These are phyloP conservation scores for Pyronema omphalodes DNA, from an alignment of 495 filamentous ascomycete species.

Conservation along the genomic window DNA sequence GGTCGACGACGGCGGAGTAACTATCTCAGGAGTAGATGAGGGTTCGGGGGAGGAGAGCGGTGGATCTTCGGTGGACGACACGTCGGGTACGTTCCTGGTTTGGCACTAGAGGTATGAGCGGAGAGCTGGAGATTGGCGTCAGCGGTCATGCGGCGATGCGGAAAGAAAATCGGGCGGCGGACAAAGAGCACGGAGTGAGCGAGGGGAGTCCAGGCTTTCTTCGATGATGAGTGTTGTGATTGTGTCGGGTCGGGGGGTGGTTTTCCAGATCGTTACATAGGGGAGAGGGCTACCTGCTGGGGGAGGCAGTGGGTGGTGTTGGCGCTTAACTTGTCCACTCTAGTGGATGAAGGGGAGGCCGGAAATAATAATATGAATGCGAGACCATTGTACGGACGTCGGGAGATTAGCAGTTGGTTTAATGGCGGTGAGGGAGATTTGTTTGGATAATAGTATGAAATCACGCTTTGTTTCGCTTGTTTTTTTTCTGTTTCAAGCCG, in stretches of 20 bases:
- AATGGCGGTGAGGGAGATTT: too few relatives aligned
- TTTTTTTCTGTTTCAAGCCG: too few relatives aligned
- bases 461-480: too few relatives aligned
- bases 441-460: too few relatives aligned
- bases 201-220: neutral
- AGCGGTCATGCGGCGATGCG: neutral
- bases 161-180: neutral
- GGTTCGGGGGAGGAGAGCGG: conserved; percentile 2
- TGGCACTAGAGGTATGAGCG: neutral
- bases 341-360: neutral
- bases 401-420: too few relatives aligned
- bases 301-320: neutral
- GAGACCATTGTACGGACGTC: too few relatives aligned
- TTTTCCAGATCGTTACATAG: neutral
- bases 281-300: neutral
- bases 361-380: too few relatives aligned
- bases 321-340: neutral
- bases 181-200: neutral
- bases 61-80: conserved; percentile 13
- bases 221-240: neutral
- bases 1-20: neutral
- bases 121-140: neutral
- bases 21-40: neutral
- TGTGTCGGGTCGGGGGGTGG: neutral
- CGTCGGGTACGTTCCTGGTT: conserved; percentile 2